Conservation (phyloP, 73 alveolate species). For the Paramecium caudatum region DNA sequence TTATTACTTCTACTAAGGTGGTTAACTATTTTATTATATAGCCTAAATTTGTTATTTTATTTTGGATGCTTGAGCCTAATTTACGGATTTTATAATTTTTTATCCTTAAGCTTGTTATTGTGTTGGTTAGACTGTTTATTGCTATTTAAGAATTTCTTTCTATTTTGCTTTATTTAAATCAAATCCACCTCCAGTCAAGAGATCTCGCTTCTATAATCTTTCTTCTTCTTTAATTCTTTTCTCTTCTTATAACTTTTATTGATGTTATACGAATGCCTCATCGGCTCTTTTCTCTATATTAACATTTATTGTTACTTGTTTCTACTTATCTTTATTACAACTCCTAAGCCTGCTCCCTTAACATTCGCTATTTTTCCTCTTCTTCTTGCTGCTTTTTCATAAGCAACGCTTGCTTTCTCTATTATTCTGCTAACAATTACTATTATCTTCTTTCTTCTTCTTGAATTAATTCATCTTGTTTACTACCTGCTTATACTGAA, state of each 20-base stretch:
- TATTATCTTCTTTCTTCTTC: background rate
- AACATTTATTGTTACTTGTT: slow-evolving; percentile 8
- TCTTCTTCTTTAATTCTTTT: slow-evolving; percentile 27
- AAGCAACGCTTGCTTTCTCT: background rate
- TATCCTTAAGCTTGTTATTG: background rate
- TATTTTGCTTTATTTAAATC: slow-evolving; percentile 36
- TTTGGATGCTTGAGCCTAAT: background rate
- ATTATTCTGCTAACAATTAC: background rate
- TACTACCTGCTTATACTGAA: background rate
- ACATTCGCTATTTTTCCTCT: background rate
- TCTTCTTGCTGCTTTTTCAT: slow-evolving; percentile 23
- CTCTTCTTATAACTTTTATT: slow-evolving; percentile 20
- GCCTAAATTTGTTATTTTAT: background rate
- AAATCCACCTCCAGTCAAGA: slow-evolving; percentile 55
- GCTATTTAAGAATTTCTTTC: background rate
- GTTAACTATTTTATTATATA: background rate
- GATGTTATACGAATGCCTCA: background rate
- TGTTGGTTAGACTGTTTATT: background rate
- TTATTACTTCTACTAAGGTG: background rate
- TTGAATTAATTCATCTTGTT: background rate
- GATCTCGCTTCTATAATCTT: slow-evolving; percentile 32
- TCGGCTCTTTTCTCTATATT: slow-evolving; percentile 64
- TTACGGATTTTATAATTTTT: slow-evolving; percentile 4
- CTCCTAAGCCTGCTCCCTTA: background rate
- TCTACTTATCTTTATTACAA: background rate